Evolutionary conservation across 176 grass and related monocot genomes (phyloP).

Genomic region (Oryza glumipatula): DNA sequence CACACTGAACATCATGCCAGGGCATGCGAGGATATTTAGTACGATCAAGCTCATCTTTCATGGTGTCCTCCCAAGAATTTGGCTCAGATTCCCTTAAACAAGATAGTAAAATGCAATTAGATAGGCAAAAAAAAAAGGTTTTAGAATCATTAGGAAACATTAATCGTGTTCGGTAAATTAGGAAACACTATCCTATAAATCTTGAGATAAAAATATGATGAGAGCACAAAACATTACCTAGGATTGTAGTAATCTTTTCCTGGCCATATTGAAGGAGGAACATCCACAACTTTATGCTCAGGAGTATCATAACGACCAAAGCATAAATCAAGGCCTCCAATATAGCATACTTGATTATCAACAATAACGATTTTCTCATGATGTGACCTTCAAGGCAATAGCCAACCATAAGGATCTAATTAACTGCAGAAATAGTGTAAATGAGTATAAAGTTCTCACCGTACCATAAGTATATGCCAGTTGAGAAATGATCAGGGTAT

Average conservation of each 20-base stretch:
- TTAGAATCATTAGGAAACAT: slow-evolving; percentile 20
- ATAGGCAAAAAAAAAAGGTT: slow-evolving; percentile 12
- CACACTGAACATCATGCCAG: slow-evolving; percentile 93
- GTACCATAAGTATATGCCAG: slow-evolving; percentile 86
- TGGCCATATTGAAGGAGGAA: slow-evolving; percentile 69
- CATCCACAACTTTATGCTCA: slow-evolving; percentile 70
- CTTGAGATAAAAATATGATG: not conserved
- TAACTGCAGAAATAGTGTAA: slow-evolving; percentile 1
- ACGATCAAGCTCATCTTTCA: slow-evolving; percentile 87
- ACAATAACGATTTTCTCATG: slow-evolving; percentile 93
- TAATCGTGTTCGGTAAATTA: not conserved
- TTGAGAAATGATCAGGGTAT: slow-evolving; percentile 86
- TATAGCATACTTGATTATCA: slow-evolving; percentile 85
- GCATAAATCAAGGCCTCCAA: slow-evolving; percentile 88
- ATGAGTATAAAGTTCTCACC: not conserved
- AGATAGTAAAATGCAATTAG: slow-evolving; percentile 25
- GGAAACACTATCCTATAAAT: slow-evolving; percentile 24
- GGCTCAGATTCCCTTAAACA: slow-evolving; percentile 77
- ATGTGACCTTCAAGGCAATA: slow-evolving; percentile 72
- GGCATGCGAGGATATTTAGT: slow-evolving; percentile 90
- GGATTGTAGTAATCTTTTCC: slow-evolving; percentile 97
- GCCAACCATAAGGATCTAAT: slow-evolving; percentile 19
- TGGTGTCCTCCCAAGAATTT: slow-evolving; percentile 90
- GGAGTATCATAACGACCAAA: slow-evolving; percentile 86
- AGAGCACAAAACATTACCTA: slow-evolving; percentile 48